phyloP scores from a whole-genome alignment of 768 basidiomycete species.

The Serendipita sp. region DNA sequence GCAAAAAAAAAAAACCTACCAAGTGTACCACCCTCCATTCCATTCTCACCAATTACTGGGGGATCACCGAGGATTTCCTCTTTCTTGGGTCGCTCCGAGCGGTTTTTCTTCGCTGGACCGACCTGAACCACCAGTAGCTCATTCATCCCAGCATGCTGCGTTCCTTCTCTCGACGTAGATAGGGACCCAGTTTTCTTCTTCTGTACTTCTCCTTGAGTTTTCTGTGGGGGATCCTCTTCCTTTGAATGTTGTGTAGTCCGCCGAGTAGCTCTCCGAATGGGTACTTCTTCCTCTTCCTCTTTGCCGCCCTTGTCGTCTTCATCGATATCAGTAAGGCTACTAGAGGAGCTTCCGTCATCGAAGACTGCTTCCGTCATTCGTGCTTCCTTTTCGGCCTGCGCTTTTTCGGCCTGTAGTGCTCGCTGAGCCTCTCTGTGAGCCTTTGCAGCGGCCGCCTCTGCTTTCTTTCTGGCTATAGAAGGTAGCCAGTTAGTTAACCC shows the following conservation, averaged over 20 bases:
- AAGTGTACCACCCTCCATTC: constrained; percentile 34
- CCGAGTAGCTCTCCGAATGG: background rate
- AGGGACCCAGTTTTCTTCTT: too few species aligned
- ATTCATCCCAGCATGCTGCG: background rate
- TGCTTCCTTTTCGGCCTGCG: background rate
- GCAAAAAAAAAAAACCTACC: constrained; percentile 29
- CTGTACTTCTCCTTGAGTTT: too few species aligned
- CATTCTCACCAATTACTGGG: background rate
- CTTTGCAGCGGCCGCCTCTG: background rate
- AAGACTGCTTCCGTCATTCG: background rate
- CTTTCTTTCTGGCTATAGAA: background rate
- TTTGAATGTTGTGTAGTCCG: constrained; percentile 8
- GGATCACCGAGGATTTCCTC: constrained; percentile 23
- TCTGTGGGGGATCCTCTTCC: background rate
- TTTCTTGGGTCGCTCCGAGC: constrained; percentile 21
- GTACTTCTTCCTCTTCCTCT: background rate
- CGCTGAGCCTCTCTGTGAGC: background rate
- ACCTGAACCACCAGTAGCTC: background rate
- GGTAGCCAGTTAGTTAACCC: too few species aligned
- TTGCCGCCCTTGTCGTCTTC: background rate
- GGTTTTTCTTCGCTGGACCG: constrained; percentile 17
- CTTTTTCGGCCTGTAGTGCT: background rate
- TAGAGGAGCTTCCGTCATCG: background rate
- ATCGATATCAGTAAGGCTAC: background rate
- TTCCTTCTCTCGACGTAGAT: constrained; percentile 7